Evolutionary conservation across 2,329 filamentous ascomycete species (phyloP), one percentile per base, ranked within the genome.

Genomic region (Botryotinia calthae): DNA sequence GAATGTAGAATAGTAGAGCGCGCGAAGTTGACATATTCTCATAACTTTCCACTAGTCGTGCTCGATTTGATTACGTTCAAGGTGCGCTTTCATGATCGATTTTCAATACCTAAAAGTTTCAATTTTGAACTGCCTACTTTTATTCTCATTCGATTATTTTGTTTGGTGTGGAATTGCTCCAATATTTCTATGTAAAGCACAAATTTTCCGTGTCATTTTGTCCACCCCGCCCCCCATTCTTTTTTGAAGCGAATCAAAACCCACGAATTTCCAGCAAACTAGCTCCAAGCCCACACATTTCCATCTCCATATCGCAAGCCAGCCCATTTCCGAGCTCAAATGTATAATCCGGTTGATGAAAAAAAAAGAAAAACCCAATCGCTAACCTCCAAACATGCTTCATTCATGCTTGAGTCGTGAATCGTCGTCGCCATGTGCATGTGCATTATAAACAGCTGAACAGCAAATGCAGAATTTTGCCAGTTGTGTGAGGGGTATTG

Each of bases 301-400:
- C 37, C 40, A 31, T 28, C 48, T 40, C 48, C 65, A 68, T 42
- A 25, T 56, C 48, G 22, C 65, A 56, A 56, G 34, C 48, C 37
- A 68, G 37, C 48, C 48, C n/a, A 31, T 56, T 68, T 16, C 34
- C 18, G 48, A 40, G 34, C 34, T 31, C 37, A 40, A 68, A 56
- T 37, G 51, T 68, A 68, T 56, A 37, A 56, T 42, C 51, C 65
- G 25, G n/a, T 25, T 42, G 48, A 67, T 66, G 28, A n/a, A 71
- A 37, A 31, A 72, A 72, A 70, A 70, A 73, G 54, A 72, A 74
- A 56, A 77, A 73, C 59, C 54, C 63, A 75, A 77, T 73, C 77
- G 77, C 77, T 78, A 76, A 74, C 76, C 77, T 71, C 77, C 76
- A 58, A 37, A 62, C 42, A 76, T 79, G 76, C 76, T 74, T 76